Base-by-base conservation (phyloP, 2,329 filamentous ascomycete genomes). In the Fusarium tjaetaba region DNA sequence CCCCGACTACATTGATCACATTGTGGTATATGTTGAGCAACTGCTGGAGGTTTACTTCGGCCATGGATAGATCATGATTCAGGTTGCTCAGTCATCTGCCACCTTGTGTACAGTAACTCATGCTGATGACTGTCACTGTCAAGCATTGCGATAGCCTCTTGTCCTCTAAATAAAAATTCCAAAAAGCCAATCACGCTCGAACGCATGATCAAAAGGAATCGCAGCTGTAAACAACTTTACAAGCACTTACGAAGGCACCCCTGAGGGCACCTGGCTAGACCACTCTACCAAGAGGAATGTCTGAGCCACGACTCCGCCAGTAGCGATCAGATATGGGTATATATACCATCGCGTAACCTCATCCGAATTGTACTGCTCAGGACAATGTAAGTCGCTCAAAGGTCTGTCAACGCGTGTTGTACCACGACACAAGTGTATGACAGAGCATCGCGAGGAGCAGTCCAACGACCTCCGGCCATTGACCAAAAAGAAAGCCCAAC, bases 131-230 rank as follows among this genome's bases (percentile, higher is more conserved):
- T 5, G 10, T 32, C 22, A n/a, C 28, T 32, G 15, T n/a, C 15
- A 30, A 11, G 22, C 28, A 49, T n/a, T 32, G 22, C 7, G 4
- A 18, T 4, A 3, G 16, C 46, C 20, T 18, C 7, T 16, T n/a
- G 3, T 18, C 4, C 0, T 13, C 14, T 3, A 3, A 7, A 3
- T 10, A 5, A 30, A 30, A 32, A n/a, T 16, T 2, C 46, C 46
- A 30, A 49, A 49, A 49, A 30, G 1, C 6, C 7, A n/a, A 16
- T 6, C 26, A 4, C 20, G 20, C 14, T 49, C 46, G 28, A 49
- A 49, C 28, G 46, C 28, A 49, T 3, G 10, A 49, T 0, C 26
- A 48, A 48, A 48, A 30, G 26, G 26, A 48, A 48, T 48, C 45
- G 45, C 7, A 48, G 45, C 45, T 48, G 4, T 48, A 48, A 4